These are phyloP conservation scores for Calocybe indica DNA, from an alignment of 768 basidiomycete species.

Conservation along the genomic window DNA sequence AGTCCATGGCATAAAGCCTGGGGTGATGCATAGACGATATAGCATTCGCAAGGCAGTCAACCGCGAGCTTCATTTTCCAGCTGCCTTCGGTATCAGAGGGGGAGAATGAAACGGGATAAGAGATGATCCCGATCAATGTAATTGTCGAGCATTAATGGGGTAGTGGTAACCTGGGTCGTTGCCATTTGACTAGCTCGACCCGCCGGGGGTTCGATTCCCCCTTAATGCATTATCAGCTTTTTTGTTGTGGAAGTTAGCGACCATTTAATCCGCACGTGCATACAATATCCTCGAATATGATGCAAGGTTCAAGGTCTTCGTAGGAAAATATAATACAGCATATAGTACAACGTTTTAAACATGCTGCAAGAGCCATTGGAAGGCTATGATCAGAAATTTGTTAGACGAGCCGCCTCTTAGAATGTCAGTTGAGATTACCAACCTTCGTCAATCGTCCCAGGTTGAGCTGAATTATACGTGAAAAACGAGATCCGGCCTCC, in stretches of 20 bases:
- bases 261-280: no score
- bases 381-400: neutral
- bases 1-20: no score
- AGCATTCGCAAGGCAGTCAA: no score
- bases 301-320: no score
- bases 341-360: neutral
- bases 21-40: no score
- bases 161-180: slow-evolving; percentile 62
- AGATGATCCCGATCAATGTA: no score
- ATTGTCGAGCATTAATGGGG: slow-evolving; percentile 42
- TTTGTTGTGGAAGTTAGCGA: no score
- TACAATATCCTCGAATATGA: no score
- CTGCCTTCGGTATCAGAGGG: no score
- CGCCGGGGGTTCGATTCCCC: slow-evolving; percentile 81
- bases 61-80: no score
- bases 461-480: neutral
- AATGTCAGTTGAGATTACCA: neutral
- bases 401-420: neutral
- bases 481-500: neutral
- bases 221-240: slow-evolving; percentile 77
- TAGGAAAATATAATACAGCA: no score
- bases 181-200: slow-evolving; percentile 23
- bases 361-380: neutral
- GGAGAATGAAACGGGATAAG: no score
- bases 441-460: neutral